Conservation (phyloP, 2,329 filamentous ascomycete species). For the Fusarium burgessii region DNA sequence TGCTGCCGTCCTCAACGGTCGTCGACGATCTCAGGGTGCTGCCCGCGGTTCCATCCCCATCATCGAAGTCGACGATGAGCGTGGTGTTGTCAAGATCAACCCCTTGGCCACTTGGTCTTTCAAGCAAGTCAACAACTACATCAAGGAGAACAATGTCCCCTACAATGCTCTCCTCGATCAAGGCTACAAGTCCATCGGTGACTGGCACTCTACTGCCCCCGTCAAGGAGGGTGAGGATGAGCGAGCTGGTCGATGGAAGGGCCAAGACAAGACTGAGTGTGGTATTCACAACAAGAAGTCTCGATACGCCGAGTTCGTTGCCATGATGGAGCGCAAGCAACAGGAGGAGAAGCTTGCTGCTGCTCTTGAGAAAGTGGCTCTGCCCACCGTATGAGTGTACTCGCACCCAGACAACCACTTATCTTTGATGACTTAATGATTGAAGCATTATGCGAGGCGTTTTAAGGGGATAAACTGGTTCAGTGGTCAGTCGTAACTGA, state of each 20-base stretch:
- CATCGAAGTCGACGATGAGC: slow-evolving; percentile 89
- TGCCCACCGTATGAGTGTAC: slow-evolving; percentile 45
- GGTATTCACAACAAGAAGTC: slow-evolving; percentile 99
- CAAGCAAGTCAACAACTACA: slow-evolving; percentile 87
- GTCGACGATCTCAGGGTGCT: slow-evolving; percentile 90
- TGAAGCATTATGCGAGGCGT: slow-evolving; percentile 47
- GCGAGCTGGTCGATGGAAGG: slow-evolving; percentile 96
- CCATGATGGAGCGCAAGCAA: slow-evolving; percentile 77
- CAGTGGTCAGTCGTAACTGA: slow-evolving; percentile 21
- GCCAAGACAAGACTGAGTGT: slow-evolving; percentile 94
- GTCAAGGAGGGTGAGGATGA: slow-evolving; percentile 94
- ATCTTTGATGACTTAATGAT: slow-evolving; percentile 48
- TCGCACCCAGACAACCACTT: slow-evolving; percentile 29
- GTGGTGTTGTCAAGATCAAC: slow-evolving; percentile 96
- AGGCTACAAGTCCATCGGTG: slow-evolving; percentile 98
- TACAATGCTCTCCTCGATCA: slow-evolving; percentile 92
- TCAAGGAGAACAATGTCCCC: slow-evolving; percentile 86
- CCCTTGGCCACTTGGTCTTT: slow-evolving; percentile 96
- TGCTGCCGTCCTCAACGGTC: slow-evolving; percentile 90
- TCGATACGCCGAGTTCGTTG: slow-evolving; percentile 87
- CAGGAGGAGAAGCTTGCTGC: slow-evolving; percentile 59
- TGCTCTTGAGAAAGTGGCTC: slow-evolving; percentile 45
- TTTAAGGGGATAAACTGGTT: slow-evolving; percentile 38
- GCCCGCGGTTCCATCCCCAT: slow-evolving; percentile 91
- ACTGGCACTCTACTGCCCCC: slow-evolving; percentile 97